Conservation (phyloP, 2,329 filamentous ascomycete genomes). For the Colletotrichum ledebouriae region DNA sequence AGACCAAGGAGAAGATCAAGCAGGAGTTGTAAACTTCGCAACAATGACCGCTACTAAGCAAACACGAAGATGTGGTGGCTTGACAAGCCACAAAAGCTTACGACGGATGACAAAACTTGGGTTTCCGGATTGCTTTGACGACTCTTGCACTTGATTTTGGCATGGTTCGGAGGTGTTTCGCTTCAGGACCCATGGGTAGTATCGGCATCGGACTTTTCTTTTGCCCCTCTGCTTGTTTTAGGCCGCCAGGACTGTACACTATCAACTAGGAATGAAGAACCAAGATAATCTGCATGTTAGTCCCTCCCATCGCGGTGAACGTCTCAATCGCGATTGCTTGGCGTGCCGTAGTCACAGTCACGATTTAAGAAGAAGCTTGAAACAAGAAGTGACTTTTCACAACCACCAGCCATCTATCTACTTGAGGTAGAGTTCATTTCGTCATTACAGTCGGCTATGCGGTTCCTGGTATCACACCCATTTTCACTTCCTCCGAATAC, state of each 20-base stretch:
- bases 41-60: not conserved
- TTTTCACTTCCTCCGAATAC: not conserved
- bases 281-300: conserved; percentile 16
- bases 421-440: conserved; percentile 3
- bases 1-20: conserved; percentile 56
- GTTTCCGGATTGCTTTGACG: conserved; percentile 34
- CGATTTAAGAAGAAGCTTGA: not conserved
- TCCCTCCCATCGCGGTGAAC: not conserved
- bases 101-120: conserved; percentile 42
- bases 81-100: conserved; percentile 14
- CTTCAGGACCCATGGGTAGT: not conserved
- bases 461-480: not conserved
- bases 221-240: not conserved
- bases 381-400: conserved; percentile 3
- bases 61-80: conserved; percentile 4
- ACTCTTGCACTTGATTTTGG: conserved; percentile 25
- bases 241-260: conserved; percentile 36
- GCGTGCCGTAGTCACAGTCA: not conserved
- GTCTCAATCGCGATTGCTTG: not conserved
- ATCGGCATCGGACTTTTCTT: conserved; percentile 22
- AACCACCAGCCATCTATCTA: not conserved
- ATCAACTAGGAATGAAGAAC: conserved; percentile 27
- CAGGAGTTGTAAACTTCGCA: conserved; percentile 61
- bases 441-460: conserved; percentile 5
- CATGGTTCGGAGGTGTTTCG: conserved; percentile 28